phyloP scores from a whole-genome alignment of 306 rosid species.

The Trichosanthes cucumerina region DNA sequence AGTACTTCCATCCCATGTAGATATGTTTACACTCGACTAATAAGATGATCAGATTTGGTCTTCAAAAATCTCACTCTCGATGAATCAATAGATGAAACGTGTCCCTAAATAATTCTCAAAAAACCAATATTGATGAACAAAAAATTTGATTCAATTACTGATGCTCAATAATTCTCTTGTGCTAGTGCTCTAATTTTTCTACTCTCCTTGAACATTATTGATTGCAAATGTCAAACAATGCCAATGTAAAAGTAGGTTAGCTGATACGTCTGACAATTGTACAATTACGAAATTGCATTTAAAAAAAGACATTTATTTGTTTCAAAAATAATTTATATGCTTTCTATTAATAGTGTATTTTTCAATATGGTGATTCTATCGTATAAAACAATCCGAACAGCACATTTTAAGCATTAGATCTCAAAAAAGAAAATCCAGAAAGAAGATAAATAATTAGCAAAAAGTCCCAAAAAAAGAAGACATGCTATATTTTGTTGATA shows the following conservation, averaged over 20 bases:
- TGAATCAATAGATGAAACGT: too few relatives aligned
- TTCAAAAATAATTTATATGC: background rate
- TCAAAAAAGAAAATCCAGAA: background rate
- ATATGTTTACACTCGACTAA: too few relatives aligned
- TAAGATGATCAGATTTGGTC: too few relatives aligned
- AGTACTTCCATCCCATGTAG: background rate
- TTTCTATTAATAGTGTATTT: background rate
- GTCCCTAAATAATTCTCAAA: too few relatives aligned
- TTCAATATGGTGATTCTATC: background rate
- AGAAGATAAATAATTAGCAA: background rate
- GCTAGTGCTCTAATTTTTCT: background rate
- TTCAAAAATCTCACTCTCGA: too few relatives aligned
- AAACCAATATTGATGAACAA: too few relatives aligned
- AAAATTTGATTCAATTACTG: background rate
- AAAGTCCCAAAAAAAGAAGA: background rate
- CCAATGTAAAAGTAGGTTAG: background rate
- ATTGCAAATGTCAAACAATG: background rate
- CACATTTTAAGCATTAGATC: background rate
- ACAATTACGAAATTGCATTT: background rate
- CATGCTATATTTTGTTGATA: background rate
- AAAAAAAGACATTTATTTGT: background rate
- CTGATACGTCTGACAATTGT: background rate
- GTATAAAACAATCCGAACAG: background rate
- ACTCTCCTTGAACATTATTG: background rate
- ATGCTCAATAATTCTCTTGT: background rate